These are phyloP conservation scores for Lodderomyces metapsilosis DNA, from an alignment of 1,139 yeast species.

Conservation along the genomic window DNA sequence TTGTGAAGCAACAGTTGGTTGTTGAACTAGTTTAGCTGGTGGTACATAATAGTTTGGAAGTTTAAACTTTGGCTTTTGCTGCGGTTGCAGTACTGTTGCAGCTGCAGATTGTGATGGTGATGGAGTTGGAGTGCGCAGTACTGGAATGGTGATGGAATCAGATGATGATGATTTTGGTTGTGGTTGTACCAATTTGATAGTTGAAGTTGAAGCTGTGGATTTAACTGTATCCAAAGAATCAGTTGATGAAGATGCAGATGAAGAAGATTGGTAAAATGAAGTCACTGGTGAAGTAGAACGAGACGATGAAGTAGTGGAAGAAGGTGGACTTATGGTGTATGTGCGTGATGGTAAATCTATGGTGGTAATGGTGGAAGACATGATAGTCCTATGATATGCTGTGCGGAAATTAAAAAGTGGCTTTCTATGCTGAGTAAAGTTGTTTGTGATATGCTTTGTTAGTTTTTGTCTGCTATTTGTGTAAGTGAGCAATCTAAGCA, in stretches of 20 bases:
- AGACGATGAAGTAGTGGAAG: not conserved
- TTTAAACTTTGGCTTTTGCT: slow-evolving; percentile 7
- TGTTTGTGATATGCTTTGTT: no score
- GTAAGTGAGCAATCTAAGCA: no score
- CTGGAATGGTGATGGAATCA: slow-evolving; percentile 1
- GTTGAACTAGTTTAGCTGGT: slow-evolving; percentile 6
- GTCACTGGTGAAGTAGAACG: not conserved
- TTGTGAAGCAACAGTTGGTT: not conserved
- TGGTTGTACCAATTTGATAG: slow-evolving; percentile 9
- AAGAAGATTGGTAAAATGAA: not conserved
- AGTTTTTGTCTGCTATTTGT: no score
- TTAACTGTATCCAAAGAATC: slow-evolving; percentile 13
- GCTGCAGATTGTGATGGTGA: not conserved
- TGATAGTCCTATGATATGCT: not conserved
- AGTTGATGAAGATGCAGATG: slow-evolving; percentile 7
- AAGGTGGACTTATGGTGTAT: slow-evolving; percentile 1
- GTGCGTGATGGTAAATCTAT: slow-evolving; percentile 1
- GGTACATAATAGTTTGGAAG: slow-evolving; percentile 16
- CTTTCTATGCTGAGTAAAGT: not conserved
- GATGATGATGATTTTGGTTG: slow-evolving; percentile 2
- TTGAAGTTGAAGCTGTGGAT: slow-evolving; percentile 14
- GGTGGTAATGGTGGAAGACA: not conserved
- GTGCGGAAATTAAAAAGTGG: not conserved
- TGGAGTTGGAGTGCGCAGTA: slow-evolving; percentile 3
- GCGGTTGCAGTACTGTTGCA: not conserved